These are phyloP conservation scores for Blastocystis sp. DNA, from an alignment of 352 stramenopile genomes.

Conservation along the genomic window DNA sequence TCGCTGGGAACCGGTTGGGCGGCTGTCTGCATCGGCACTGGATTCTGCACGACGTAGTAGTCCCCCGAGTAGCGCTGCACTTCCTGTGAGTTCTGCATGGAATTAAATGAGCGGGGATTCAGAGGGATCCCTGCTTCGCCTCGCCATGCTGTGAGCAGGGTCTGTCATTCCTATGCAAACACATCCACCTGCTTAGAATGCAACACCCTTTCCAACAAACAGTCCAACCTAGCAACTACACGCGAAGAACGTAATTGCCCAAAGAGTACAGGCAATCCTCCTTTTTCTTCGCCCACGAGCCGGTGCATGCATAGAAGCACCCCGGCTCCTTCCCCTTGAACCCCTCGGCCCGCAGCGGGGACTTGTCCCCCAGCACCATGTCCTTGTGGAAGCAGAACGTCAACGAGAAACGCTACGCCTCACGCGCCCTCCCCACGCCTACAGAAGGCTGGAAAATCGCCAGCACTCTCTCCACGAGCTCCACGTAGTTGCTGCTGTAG, in stretches of 20 bases:
- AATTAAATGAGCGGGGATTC: background rate
- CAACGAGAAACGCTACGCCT: slow-evolving; percentile 47
- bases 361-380: slow-evolving; percentile 11
- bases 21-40: background rate
- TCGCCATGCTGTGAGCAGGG: background rate
- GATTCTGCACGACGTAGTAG: background rate
- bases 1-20: background rate
- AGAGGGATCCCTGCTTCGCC: background rate
- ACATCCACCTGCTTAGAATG: background rate
- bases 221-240: background rate
- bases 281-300: background rate
- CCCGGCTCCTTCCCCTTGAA: background rate
- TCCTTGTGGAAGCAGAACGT: slow-evolving; percentile 30
- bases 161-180: too few relatives aligned
- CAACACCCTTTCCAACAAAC: slow-evolving; percentile 20
- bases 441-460: slow-evolving; percentile 88
- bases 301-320: background rate
- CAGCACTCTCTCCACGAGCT: slow-evolving; percentile 82
- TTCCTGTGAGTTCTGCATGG: background rate
- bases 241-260: slow-evolving; percentile 37
- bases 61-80: background rate
- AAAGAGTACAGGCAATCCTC: slow-evolving; percentile 24
- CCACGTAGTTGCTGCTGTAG: slow-evolving; percentile 77
- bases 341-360: background rate
- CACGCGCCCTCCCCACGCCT: background rate